A percentile compares a stretch with the other conserved stretches of the same genome.
Conservation (phyloP, 2,329 filamentous ascomycete genomes). For the Diaporthe citriasiana region DNA sequence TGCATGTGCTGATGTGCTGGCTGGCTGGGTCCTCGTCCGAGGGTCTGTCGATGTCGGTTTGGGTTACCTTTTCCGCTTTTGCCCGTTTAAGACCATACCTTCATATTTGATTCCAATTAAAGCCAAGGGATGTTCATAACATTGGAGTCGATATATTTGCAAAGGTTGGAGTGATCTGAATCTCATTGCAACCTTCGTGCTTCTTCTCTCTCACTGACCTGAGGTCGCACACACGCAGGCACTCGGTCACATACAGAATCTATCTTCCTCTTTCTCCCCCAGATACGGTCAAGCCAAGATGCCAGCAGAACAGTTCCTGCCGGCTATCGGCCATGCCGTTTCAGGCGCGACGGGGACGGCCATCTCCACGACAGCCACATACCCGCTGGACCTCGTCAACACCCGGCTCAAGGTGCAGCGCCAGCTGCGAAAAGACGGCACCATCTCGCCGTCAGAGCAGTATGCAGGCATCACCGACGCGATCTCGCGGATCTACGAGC, state of each 20-base stretch:
- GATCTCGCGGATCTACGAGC: slow-evolving; percentile 76
- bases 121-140: background rate
- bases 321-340: slow-evolving; percentile 84
- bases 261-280: too few relatives aligned
- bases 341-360: slow-evolving; percentile 85
- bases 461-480: slow-evolving; percentile 80
- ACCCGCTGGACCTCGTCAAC: slow-evolving; percentile 86
- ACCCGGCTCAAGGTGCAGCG: slow-evolving; percentile 86
- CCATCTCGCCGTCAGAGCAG: slow-evolving; percentile 52
- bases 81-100: background rate
- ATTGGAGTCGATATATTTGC: background rate
- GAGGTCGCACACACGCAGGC: background rate
- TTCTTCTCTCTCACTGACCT: background rate
- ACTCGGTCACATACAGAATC: background rate
- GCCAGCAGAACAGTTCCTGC: slow-evolving; percentile 61
- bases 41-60: background rate
- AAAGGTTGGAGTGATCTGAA: background rate
- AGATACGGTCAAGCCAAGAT: slow-evolving; percentile 33
- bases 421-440: slow-evolving; percentile 60
- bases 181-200: background rate
- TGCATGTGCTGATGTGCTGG: slow-evolving; percentile 22
- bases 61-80: background rate
- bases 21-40: slow-evolving; percentile 1
- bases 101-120: background rate
- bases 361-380: slow-evolving; percentile 82